phyloP scores from a whole-genome alignment of 192 early-diverging fungal species.

The Linderina pennispora region DNA sequence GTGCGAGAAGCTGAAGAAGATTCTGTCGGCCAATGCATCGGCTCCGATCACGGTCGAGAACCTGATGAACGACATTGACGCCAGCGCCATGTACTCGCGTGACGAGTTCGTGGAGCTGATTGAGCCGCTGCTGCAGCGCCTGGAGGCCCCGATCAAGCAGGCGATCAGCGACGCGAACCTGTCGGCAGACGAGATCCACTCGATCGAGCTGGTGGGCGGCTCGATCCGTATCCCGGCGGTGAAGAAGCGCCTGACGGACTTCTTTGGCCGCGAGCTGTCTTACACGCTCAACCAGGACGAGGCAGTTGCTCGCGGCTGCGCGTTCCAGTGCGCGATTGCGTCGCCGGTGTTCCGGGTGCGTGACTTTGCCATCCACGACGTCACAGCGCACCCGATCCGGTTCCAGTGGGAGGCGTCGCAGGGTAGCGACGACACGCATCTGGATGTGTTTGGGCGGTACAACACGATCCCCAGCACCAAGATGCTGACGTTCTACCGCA shows the following conservation, averaged over 20 bases:
- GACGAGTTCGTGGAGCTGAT: conserved; percentile 82
- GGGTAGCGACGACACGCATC: conserved; percentile 65
- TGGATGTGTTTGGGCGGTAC: conserved; percentile 83
- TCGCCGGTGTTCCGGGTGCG: conserved; percentile 98
- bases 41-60: conserved; percentile 93
- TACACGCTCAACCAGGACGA: conserved; percentile 98
- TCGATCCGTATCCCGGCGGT: conserved; percentile 91
- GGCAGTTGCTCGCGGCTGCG: conserved; percentile 92
- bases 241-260: conserved; percentile 81
- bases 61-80: conserved; percentile 95
- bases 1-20: conserved; percentile 95
- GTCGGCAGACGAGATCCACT: conserved; percentile 77
- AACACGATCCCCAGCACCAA: conserved; percentile 87
- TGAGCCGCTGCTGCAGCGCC: conserved; percentile 60
- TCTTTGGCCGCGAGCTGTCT: conserved; percentile 83
- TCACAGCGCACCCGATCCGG: conserved; percentile 83
- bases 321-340: conserved; percentile 94
- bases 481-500: conserved; percentile 88
- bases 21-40: conserved; percentile 85
- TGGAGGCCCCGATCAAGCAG: conserved; percentile 67
- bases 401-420: conserved; percentile 70
- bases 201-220: conserved; percentile 93
- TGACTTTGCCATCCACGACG: conserved; percentile 90
- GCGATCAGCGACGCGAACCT: conserved; percentile 73
- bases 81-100: conserved; percentile 74